Base-by-base conservation (phyloP, 2,329 filamentous ascomycete species). In the Cladosporium velox region DNA sequence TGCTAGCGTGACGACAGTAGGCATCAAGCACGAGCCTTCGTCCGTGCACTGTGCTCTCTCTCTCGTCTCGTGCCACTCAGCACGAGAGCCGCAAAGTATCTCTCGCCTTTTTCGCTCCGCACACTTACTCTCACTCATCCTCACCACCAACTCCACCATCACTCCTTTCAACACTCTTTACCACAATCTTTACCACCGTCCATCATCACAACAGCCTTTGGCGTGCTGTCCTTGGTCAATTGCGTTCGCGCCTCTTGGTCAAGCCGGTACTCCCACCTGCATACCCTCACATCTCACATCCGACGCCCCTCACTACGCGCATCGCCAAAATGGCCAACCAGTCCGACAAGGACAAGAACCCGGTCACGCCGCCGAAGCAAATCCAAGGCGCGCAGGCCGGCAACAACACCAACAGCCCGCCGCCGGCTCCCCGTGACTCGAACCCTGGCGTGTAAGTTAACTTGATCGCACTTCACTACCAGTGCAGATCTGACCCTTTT, bases 381-480 rank as follows among this genome's bases (percentile, higher is more conserved):
- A 34, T 24, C 26, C 47, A 52, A 14, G 32, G 32, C 59, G 32
- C 30, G 5, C 30, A 62, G 18, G 8, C 30, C 11, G 21, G 30
- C 30, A 32, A 32, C 30, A 32, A 34, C 26, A 35, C 34, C 34
- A 15, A 15, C 12, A 47, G 35, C n/a, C 28, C 47, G 14, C 41
- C 28, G 28, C 30, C 47, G 11, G 44, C 44, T 8, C 59, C 44
- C 1, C 30, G 21, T 41, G 30, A 32, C 59, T 12, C 30, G 30
- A 52, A 28, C 12, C 10, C 18, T 34, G 59, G 59, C 41, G 44
- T 47, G 59, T 62, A 62, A 32, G 38, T 62, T 44, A 44, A n/a
- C 11, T 38, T 35, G 14, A 26, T 35, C 12, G 11, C 59, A 14
- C 34, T n/a, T n/a, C 30, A 35, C 24, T 24, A 18, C 12, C n/a